These are phyloP conservation scores for Alternaria burnsii DNA, from an alignment of 2,329 filamentous ascomycete species.

Conservation along the genomic window DNA sequence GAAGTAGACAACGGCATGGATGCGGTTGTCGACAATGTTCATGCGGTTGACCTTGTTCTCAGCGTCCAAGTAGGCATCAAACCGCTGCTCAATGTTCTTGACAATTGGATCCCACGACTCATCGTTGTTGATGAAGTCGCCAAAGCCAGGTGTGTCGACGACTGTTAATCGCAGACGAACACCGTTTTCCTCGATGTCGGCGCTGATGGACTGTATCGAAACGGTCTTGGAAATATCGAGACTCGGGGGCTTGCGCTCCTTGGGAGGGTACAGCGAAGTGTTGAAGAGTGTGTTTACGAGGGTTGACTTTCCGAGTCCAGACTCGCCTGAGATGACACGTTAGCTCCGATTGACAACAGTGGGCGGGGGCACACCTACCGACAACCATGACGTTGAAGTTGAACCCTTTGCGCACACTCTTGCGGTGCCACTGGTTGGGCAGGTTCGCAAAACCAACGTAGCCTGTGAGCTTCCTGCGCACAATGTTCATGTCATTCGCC, in stretches of 20 bases:
- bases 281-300: constrained; percentile 99
- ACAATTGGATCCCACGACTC: constrained; percentile 99
- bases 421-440: constrained; percentile 99
- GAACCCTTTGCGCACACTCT: constrained; percentile 99
- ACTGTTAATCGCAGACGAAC: constrained; percentile 96
- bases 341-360: constrained; percentile 18
- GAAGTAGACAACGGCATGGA: constrained; percentile 99
- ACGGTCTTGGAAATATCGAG: constrained; percentile 92
- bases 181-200: constrained; percentile 92
- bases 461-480: constrained; percentile 96
- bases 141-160: constrained; percentile 96
- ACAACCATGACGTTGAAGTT: constrained; percentile 99
- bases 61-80: constrained; percentile 96
- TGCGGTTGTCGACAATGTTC: constrained; percentile 99
- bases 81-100: constrained; percentile 99
- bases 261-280: constrained; percentile 97
- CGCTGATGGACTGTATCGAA: constrained; percentile 63
- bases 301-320: constrained; percentile 97
- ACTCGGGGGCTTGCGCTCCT: constrained; percentile 97
- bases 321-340: constrained; percentile 76
- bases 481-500: constrained; percentile 80
- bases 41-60: constrained; percentile 99
- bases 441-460: constrained; percentile 99
- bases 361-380: constrained; percentile 70
- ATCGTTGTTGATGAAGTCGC: constrained; percentile 99